These are phyloP conservation scores for Entomortierella parvispora DNA, from an alignment of 192 early-diverging fungal species.

Conservation along the genomic window DNA sequence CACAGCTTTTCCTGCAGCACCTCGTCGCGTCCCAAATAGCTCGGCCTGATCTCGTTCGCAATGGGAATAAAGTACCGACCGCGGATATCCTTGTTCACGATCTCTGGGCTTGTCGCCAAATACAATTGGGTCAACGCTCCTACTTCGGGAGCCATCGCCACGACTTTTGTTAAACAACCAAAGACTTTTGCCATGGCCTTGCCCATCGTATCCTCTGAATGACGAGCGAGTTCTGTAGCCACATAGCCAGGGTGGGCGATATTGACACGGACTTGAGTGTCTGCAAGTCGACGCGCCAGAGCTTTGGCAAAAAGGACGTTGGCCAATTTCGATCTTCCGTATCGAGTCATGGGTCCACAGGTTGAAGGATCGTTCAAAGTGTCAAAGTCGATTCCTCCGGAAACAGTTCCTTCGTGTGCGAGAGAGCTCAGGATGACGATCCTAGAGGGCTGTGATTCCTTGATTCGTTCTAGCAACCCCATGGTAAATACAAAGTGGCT, in stretches of 20 bases:
- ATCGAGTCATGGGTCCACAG: constrained; percentile 32
- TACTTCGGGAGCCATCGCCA: too few species aligned
- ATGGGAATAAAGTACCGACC: too few species aligned
- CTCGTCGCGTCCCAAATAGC: too few species aligned
- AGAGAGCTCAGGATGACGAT: constrained; percentile 40
- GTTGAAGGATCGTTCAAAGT: constrained; percentile 14
- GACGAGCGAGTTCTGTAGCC: neutral
- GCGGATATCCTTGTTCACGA: too few species aligned
- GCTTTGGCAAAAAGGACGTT: constrained; percentile 55
- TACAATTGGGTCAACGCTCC: too few species aligned
- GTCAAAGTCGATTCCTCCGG: neutral
- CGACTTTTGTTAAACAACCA: too few species aligned
- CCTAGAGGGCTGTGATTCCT: constrained; percentile 23
- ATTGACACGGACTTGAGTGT: constrained; percentile 29
- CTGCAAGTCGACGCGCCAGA: constrained; percentile 39
- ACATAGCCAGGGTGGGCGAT: constrained; percentile 54
- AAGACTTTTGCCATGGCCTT: too few species aligned
- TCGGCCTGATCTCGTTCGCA: too few species aligned
- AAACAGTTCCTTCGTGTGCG: constrained; percentile 28
- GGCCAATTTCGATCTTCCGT: constrained; percentile 60
- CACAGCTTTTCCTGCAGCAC: too few species aligned
- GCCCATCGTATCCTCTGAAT: too few species aligned
- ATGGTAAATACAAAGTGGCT: constrained; percentile 21
- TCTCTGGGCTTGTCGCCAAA: too few species aligned
- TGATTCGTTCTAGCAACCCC: constrained; percentile 6